A percentile compares a stretch with the other conserved stretches of the same genome.
Evolutionary conservation across 495 filamentous ascomycete species (phyloP).

Genomic region (Neurospora cerealis): DNA sequence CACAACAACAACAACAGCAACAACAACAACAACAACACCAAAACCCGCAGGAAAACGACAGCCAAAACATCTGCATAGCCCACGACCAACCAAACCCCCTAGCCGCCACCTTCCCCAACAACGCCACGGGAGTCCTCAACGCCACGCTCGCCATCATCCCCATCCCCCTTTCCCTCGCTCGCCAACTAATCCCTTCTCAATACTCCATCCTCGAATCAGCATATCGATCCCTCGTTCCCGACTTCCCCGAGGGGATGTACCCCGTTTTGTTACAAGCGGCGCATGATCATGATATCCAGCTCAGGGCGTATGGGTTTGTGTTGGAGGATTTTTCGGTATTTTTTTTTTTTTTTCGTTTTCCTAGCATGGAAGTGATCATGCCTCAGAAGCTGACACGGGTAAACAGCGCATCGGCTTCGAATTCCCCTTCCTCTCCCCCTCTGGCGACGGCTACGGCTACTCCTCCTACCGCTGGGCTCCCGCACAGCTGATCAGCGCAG

Average conservation of each 20-base stretch:
- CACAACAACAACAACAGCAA: neutral
- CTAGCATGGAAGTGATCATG: too few species aligned
- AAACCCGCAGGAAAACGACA: constrained; percentile 7
- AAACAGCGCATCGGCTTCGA: constrained; percentile 31
- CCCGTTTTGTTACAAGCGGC: constrained; percentile 34
- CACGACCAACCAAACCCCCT: constrained; percentile 27
- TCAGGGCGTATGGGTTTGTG: constrained; percentile 23
- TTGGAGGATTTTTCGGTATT: constrained; percentile 34
- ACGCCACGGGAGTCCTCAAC: constrained; percentile 33
- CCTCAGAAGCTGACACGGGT: too few species aligned
- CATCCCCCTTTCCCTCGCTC: constrained; percentile 25
- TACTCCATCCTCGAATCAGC: constrained; percentile 30
- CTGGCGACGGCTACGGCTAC: constrained; percentile 25
- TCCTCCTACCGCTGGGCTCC: constrained; percentile 33
- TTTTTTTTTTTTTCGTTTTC: neutral
- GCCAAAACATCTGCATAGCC: constrained; percentile 22
- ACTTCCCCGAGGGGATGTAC: constrained; percentile 34
- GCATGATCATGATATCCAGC: constrained; percentile 34
- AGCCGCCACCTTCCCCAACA: constrained; percentile 23
- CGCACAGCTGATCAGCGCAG: constrained; percentile 25
- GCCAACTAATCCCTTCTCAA: constrained; percentile 24
- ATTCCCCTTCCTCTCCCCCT: constrained; percentile 34
- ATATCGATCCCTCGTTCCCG: constrained; percentile 26
- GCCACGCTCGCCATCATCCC: constrained; percentile 31
- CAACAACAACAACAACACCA: neutral